Evolutionary conservation across 176 grass and related monocot genomes (phyloP).

Genomic region (Phragmites australis): DNA sequence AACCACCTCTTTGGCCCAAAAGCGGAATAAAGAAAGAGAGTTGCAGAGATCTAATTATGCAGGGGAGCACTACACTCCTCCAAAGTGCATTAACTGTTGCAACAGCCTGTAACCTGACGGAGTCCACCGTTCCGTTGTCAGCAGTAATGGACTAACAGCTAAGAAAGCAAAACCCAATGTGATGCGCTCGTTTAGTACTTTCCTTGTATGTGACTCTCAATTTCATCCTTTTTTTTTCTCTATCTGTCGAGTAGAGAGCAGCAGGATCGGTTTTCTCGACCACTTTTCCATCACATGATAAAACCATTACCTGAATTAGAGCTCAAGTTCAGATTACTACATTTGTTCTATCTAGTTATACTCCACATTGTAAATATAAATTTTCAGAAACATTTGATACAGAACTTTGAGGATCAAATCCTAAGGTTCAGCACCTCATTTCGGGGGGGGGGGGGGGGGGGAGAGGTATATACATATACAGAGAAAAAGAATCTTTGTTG

Average conservation of each 20-base stretch:
- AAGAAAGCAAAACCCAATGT: neutral
- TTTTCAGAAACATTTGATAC: neutral
- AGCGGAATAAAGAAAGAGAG: neutral
- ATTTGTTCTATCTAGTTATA: no score
- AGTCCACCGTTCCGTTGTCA: slow-evolving; percentile 20
- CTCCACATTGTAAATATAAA: neutral
- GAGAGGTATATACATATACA: neutral
- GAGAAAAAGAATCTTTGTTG: slow-evolving; percentile 13
- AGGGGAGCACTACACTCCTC: neutral
- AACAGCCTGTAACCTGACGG: slow-evolving; percentile 25
- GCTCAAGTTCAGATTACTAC: neutral
- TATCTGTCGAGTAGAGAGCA: neutral
- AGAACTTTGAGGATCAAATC: neutral
- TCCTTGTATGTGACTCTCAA: no score
- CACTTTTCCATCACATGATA: neutral
- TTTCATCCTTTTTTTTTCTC: no score
- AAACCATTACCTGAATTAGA: neutral
- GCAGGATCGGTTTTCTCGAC: slow-evolving; percentile 7
- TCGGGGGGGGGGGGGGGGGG: neutral
- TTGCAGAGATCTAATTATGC: neutral
- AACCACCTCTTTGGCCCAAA: neutral
- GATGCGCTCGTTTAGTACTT: no score
- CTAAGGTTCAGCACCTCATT: neutral
- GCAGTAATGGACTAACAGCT: slow-evolving; percentile 26
- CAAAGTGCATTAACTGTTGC: slow-evolving; percentile 11